phyloP scores from a whole-genome alignment of 345 rosid species.

The Pistacia atlantica region DNA sequence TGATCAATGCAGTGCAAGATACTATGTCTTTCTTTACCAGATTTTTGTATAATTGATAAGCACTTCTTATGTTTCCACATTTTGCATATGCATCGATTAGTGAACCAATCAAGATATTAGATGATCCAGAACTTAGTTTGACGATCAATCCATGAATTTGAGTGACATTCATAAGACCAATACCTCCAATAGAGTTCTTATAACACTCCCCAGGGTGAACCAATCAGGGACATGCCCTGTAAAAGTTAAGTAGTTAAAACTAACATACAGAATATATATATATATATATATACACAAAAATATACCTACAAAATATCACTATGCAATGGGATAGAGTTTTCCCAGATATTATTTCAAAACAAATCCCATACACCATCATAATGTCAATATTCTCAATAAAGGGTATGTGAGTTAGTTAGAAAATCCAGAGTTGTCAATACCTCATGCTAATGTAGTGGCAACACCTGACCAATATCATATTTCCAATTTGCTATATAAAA shows the following conservation, averaged over 20 bases:
- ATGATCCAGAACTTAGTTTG: constrained; percentile 47
- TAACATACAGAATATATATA: not conserved
- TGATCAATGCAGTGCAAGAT: constrained; percentile 66
- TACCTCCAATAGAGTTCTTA: constrained; percentile 47
- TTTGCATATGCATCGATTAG: constrained; percentile 66
- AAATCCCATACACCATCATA: not conserved
- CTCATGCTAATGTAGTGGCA: not conserved
- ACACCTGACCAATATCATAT: constrained; percentile 2
- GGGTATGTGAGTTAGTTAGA: not conserved
- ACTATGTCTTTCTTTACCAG: constrained; percentile 51
- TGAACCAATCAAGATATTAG: constrained; percentile 46
- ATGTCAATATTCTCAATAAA: not conserved
- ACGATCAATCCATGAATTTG: constrained; percentile 58
- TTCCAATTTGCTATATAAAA: not conserved
- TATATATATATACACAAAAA: not conserved
- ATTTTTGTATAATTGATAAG: constrained; percentile 38
- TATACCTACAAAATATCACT: not conserved
- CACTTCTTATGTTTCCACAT: constrained; percentile 53
- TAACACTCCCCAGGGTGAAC: constrained; percentile 67
- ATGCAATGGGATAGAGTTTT: not conserved
- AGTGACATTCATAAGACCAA: constrained; percentile 35
- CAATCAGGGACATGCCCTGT: constrained; percentile 63
- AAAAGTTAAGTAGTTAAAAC: constrained; percentile 21
- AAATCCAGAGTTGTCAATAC: not conserved
- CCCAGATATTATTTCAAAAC: not conserved